Evolutionary conservation across 2,329 filamentous ascomycete genomes (phyloP).

Genomic region (Rhinocladiella mackenziei): DNA sequence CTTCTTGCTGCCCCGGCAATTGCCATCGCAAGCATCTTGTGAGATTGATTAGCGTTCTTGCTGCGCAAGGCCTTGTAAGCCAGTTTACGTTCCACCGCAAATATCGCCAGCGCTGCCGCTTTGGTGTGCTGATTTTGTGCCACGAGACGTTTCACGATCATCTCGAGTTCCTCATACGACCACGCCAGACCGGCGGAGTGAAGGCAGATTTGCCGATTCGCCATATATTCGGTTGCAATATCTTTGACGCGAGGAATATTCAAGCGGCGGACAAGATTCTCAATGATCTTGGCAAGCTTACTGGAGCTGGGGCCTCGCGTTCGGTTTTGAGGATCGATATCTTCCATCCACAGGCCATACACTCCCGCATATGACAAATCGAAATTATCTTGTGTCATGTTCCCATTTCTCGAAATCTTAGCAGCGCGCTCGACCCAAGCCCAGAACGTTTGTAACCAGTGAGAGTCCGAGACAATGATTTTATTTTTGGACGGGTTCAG

Average conservation of each 20-base stretch:
- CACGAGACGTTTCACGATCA: slow-evolving; percentile 50
- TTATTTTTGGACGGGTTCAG: slow-evolving; percentile 55
- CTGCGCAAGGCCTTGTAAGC: slow-evolving; percentile 54
- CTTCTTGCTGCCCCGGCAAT: slow-evolving; percentile 43
- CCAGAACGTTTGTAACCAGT: slow-evolving; percentile 57
- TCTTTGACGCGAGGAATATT: slow-evolving; percentile 51
- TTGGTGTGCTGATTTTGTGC: slow-evolving; percentile 56
- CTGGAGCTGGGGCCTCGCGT: slow-evolving; percentile 20
- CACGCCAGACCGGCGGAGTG: slow-evolving; percentile 57
- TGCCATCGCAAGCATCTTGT: slow-evolving; percentile 54
- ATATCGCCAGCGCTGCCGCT: slow-evolving; percentile 59
- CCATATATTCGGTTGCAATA: slow-evolving; percentile 49
- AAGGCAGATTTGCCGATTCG: slow-evolving; percentile 58
- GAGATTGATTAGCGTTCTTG: slow-evolving; percentile 51
- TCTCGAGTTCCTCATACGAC: slow-evolving; percentile 48
- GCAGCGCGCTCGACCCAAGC: slow-evolving; percentile 52
- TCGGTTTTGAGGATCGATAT: slow-evolving; percentile 40
- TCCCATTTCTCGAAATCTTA: slow-evolving; percentile 41
- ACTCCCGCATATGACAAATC: slow-evolving; percentile 61
- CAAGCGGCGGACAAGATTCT: slow-evolving; percentile 49
- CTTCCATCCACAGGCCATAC: slow-evolving; percentile 55
- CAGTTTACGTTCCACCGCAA: slow-evolving; percentile 57
- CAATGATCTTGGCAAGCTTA: slow-evolving; percentile 39
- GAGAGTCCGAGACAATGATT: slow-evolving; percentile 53
- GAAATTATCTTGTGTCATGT: slow-evolving; percentile 54